Conservation (phyloP, 75 land plant genomes). For the Isoetes taiwanensis region DNA sequence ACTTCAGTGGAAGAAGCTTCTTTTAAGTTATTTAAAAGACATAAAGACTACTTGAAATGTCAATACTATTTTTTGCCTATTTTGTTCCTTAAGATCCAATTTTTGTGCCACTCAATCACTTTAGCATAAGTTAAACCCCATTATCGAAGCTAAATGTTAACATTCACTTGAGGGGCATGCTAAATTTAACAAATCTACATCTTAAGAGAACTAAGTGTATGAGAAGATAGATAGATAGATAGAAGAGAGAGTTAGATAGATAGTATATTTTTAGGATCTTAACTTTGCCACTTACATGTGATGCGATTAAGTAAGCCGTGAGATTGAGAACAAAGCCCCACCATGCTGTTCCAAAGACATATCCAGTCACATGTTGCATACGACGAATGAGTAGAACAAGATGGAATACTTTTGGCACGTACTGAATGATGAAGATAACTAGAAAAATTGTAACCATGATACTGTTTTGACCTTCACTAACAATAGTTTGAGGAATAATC, state of each 20-base stretch:
- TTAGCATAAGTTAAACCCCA: no score
- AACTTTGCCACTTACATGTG: conserved; percentile 95
- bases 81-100: no score
- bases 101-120: no score
- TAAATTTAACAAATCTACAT: no score
- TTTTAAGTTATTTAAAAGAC: no score
- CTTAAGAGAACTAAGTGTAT: no score
- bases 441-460: conserved; percentile 53
- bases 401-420: conserved; percentile 67
- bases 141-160: no score
- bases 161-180: no score
- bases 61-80: no score
- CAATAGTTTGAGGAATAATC: conserved; percentile 51
- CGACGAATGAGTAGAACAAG: conserved; percentile 44
- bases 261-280: not conserved
- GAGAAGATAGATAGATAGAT: no score
- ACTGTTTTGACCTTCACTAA: conserved; percentile 31
- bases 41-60: no score
- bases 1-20: no score
- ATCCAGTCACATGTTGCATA: conserved; percentile 83
- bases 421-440: conserved; percentile 56
- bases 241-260: not conserved
- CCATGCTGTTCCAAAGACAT: conserved; percentile 82
- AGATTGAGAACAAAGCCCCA: conserved; percentile 82
- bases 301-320: conserved; percentile 72